phyloP scores from a whole-genome alignment of 768 basidiomycete species.

The Ramaria rubella region DNA sequence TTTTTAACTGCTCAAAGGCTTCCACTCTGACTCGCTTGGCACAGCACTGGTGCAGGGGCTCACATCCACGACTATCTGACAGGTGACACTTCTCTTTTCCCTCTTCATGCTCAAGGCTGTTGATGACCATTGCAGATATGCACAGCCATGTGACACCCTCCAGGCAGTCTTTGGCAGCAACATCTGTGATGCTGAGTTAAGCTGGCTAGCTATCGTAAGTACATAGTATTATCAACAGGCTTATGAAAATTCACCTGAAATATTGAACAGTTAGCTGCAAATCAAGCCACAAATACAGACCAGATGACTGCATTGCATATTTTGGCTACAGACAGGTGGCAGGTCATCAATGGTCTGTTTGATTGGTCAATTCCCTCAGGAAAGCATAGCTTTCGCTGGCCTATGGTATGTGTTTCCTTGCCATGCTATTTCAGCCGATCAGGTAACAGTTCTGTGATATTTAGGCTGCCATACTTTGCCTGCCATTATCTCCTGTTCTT shows the following conservation, averaged over 20 bases:
- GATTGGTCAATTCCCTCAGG: conserved; percentile 58
- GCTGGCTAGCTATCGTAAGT: no score
- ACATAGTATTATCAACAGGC: no score
- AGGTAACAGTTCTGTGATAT: background rate
- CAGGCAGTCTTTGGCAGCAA: conserved; percentile 84
- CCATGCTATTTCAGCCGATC: background rate
- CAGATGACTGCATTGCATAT: no score
- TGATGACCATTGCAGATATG: conserved; percentile 92
- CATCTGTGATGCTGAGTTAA: no score
- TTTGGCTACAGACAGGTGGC: no score
- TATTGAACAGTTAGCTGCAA: no score
- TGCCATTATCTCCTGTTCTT: conserved; percentile 69
- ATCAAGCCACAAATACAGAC: no score
- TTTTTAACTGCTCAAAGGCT: conserved; percentile 92
- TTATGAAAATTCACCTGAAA: no score
- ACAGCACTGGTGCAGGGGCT: conserved; percentile 67
- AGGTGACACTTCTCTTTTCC: conserved; percentile 76
- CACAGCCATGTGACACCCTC: conserved; percentile 83
- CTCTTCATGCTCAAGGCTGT: conserved; percentile 89
- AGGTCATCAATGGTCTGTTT: conserved; percentile 40
- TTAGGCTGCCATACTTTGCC: conserved; percentile 56
- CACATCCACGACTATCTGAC: conserved; percentile 67
- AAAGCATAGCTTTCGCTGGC: conserved; percentile 60
- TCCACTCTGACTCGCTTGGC: conserved; percentile 81
- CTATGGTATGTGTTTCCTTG: conserved; percentile 43